Base-by-base conservation (phyloP, 2,329 filamentous ascomycete genomes). In the Ploettnerulaceae sp. region DNA sequence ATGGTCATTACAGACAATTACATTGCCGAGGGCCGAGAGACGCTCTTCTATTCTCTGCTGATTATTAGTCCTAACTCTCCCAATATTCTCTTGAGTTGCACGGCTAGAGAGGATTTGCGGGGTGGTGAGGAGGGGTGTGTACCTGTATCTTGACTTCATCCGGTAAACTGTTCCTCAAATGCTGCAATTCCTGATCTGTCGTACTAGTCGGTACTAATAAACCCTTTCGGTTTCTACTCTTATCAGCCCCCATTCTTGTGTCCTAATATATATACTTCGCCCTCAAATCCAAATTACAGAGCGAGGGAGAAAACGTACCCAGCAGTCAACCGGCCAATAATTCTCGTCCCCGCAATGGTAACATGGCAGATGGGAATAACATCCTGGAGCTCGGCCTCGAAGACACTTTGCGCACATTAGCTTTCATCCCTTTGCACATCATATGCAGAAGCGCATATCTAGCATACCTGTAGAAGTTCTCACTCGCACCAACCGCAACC, bases 321-420 rank as follows among this genome's bases (percentile, higher is more conserved):
- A 66, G 91, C 86, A 59, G 93, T 97, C 72, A 98, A 79, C 59
- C 93, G 84, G 50, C 93, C 93, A 64, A 98, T 86, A 68, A 98
- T 98, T 63, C 93, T 81, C 29, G 91, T 97, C 60, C 93, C 93
- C 53, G 90, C 90, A 67, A 98, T 97, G 48, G 91, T 96, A 59
- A 89, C 90, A 71, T 93, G 88, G 70, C 89, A 93, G 69, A 96
- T 96, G 59, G 93, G 93, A 61, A 98, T 91, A 54, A 96, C 82
- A 73, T 97, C 93, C 75, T 95, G 89, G 53, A 98, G 79, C 74
- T 98, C 93, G 54, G 91, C 84, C 76, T 98, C 93, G 73, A 98
- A 97, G 67, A 97, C 81, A 75, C 88, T 89, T 26, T 48, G n/a
- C 15, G 25, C 25, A 18, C 7, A 39, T 56, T 44, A 48, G 50